Evolutionary conservation across 176 grass and related monocot genomes (phyloP).

Genomic region (Dactylis glomerata): DNA sequence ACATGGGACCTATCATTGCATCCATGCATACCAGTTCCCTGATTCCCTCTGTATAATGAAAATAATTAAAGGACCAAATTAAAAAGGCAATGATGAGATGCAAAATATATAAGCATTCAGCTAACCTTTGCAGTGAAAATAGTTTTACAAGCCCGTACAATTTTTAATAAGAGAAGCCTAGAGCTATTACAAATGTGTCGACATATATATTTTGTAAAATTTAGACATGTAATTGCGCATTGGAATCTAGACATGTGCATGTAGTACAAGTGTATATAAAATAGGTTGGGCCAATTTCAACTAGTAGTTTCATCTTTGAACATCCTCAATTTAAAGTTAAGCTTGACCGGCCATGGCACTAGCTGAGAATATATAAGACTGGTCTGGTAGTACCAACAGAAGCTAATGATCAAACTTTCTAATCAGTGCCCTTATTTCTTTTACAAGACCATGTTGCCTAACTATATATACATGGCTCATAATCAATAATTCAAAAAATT

Average conservation of each 20-base stretch:
- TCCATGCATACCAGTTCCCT: conserved; percentile 24
- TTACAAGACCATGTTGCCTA: background rate
- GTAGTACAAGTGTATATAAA: background rate
- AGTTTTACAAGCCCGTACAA: no score
- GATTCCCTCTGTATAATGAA: background rate
- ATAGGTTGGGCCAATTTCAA: background rate
- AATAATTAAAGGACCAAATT: background rate
- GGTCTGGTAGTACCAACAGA: background rate
- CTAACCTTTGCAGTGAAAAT: no score
- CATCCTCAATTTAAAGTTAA: background rate
- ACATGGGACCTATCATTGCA: conserved; percentile 45
- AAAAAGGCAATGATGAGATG: background rate
- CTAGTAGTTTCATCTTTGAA: background rate
- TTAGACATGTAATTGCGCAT: background rate
- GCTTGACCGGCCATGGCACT: background rate
- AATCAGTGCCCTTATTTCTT: background rate
- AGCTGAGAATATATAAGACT: background rate
- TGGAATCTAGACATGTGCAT: background rate
- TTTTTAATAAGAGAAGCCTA: no score
- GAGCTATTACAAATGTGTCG: no score
- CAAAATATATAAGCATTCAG: background rate
- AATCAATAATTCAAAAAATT: background rate
- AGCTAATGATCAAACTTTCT: background rate
- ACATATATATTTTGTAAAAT: background rate
- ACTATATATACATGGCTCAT: background rate